These are phyloP conservation scores for Aspergillus asperescens DNA, from an alignment of 495 filamentous ascomycete species.

Conservation along the genomic window DNA sequence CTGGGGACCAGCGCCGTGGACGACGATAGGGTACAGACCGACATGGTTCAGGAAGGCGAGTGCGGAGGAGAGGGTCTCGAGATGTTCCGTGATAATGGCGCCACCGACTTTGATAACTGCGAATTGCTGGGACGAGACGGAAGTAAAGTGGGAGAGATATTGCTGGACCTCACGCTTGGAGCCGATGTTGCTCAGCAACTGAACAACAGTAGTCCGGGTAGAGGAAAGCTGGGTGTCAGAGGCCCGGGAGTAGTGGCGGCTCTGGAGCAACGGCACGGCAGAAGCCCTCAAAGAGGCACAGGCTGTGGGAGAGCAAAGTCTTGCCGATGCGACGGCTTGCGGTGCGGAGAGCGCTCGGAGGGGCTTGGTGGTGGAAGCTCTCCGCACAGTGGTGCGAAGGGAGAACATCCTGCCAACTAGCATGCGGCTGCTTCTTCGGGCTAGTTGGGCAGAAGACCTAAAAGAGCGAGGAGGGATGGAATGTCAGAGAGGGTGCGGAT, in stretches of 20 bases:
- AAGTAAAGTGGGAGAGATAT: constrained; percentile 96
- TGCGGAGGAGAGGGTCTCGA: constrained; percentile 80
- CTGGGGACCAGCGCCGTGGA: constrained; percentile 94
- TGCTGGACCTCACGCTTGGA: constrained; percentile 97
- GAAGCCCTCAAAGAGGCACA: constrained; percentile 25
- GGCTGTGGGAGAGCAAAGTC: constrained; percentile 24
- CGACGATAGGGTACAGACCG: constrained; percentile 91
- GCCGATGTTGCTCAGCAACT: constrained; percentile 91
- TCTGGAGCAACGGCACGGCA: constrained; percentile 28
- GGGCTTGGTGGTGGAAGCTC: constrained; percentile 42
- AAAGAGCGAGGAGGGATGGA: constrained; percentile 14
- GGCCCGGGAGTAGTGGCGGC: constrained; percentile 44
- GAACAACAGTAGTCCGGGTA: constrained; percentile 85
- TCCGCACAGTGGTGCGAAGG: constrained; percentile 49
- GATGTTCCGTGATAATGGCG: constrained; percentile 92
- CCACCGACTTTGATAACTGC: constrained; percentile 99
- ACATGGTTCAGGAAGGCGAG: constrained; percentile 93
- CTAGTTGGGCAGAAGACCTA: constrained; percentile 16
- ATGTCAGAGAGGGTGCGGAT: constrained; percentile 6
- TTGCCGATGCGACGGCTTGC: constrained; percentile 31
- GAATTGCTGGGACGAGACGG: constrained; percentile 95
- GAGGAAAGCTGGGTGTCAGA: constrained; percentile 46
- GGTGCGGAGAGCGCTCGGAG: constrained; percentile 46
- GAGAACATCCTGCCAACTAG: constrained; percentile 45
- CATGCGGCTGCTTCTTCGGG: constrained; percentile 47